These are phyloP conservation scores for Aspergillus oerlinghausenensis DNA, from an alignment of 2,329 filamentous ascomycete species.

Conservation along the genomic window DNA sequence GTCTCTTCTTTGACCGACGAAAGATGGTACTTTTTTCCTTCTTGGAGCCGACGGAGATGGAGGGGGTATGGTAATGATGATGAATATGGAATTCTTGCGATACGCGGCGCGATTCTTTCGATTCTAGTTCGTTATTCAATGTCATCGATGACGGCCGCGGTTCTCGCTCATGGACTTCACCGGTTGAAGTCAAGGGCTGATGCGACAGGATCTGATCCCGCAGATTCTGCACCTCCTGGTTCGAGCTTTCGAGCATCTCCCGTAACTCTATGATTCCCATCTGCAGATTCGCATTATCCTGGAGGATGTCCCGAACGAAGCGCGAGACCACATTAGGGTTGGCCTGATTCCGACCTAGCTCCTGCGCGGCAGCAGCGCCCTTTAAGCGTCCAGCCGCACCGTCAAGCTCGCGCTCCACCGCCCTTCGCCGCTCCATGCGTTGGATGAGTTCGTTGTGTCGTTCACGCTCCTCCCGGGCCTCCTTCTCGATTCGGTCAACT, in stretches of 20 bases:
- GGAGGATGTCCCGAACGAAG: constrained; percentile 90
- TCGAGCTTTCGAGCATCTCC: constrained; percentile 84
- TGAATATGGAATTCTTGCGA: constrained; percentile 86
- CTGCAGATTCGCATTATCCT: constrained; percentile 93
- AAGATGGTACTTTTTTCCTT: constrained; percentile 51
- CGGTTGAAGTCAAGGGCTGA: constrained; percentile 56
- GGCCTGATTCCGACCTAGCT: constrained; percentile 55
- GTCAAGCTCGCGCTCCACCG: constrained; percentile 76
- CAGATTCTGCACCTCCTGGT: constrained; percentile 85
- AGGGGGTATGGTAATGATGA: constrained; percentile 79
- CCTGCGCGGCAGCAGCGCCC: constrained; percentile 69
- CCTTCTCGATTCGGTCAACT: constrained; percentile 80
- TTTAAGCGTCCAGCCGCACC: constrained; percentile 76
- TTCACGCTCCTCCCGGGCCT: constrained; percentile 73
- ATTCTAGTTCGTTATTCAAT: constrained; percentile 67
- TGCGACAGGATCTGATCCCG: constrained; percentile 77
- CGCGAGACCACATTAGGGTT: constrained; percentile 77
- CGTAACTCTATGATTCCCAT: constrained; percentile 85
- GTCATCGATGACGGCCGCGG: constrained; percentile 45
- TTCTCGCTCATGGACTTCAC: constrained; percentile 19
- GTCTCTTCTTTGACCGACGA: constrained; percentile 67
- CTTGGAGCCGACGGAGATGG: constrained; percentile 43
- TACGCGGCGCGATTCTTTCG: constrained; percentile 43
- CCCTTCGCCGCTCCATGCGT: constrained; percentile 77
- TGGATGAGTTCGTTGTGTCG: constrained; percentile 75